Conservation (phyloP, 306 rosid species). For the Trifolium fragiferum region DNA sequence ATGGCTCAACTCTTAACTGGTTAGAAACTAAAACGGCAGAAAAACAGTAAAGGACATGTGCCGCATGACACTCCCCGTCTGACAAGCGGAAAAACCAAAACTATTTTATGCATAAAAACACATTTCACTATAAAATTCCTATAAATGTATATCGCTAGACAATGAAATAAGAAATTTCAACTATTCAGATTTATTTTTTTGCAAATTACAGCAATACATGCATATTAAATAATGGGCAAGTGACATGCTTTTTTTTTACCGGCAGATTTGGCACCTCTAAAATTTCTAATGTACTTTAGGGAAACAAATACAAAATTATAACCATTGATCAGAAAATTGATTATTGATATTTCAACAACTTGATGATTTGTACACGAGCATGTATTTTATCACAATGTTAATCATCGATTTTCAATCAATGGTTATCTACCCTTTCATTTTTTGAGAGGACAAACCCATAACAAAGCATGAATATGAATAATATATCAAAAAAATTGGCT, state of each 20-base stretch:
- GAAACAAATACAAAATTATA: background rate
- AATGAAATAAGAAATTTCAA: background rate
- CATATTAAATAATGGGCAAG: background rate
- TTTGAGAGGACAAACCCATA: background rate
- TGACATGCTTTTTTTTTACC: background rate
- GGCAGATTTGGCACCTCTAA: background rate
- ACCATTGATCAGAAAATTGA: background rate
- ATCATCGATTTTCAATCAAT: background rate
- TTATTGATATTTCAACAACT: constrained; percentile 1
- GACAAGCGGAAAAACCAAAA: too few relatives aligned
- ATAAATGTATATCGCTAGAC: constrained; percentile 1
- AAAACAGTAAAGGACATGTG: too few relatives aligned
- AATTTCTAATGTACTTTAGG: background rate
- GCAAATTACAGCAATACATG: background rate
- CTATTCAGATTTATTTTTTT: background rate
- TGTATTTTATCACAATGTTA: background rate
- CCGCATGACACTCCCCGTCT: too few relatives aligned
- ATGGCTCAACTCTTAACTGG: too few relatives aligned
- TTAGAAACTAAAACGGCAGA: too few relatives aligned
- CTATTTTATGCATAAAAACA: constrained; percentile 1
- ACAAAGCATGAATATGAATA: constrained; percentile 7
- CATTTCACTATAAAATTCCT: background rate
- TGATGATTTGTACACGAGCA: background rate
- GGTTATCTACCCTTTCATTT: background rate
- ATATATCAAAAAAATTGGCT: background rate